Evolutionary conservation across 257 asterid genomes (phyloP), one percentile per base, ranked within the genome.

Genomic region (Handroanthus guayacan): DNA sequence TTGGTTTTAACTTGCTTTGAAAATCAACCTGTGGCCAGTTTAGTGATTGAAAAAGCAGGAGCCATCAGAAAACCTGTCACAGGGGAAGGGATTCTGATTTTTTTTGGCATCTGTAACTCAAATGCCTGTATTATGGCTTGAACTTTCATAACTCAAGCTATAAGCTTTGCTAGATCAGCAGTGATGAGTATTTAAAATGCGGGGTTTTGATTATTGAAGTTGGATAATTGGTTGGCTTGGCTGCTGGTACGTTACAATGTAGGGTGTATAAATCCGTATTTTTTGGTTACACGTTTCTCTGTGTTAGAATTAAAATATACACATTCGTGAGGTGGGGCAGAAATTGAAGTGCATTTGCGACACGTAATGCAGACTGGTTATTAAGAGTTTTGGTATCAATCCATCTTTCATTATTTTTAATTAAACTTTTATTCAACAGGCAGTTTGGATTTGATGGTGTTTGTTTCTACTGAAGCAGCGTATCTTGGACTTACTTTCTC

Each of bases 381-480:
- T 41, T 41, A 51, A 1, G 45, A 67, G 7, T 25, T 67, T 39
- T 39, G 45, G 25, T 66, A 41, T 57, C 14, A 66, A n/a, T 52
- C 45, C 4, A 2, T 37, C 36, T 13, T 7, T 48, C 9, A 25
- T 48, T 5, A 38, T 43, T 66, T 3, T 9, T 76, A 51, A 65
- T 37, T 69, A 8, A 18, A 34, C 14, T 67, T 38, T 3, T 54
- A 9, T 77, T 34, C 16, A 25, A 76, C 86, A 72, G 82, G 84
- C 47, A 44, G 39, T 79, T 69, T 77, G 39, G 17, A 70, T 69
- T 66, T 60, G 16, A 3, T 45, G 81, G 56, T 77, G 51, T 50
- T 47, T 25, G 55, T 73, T 13, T 71, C 67, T 71, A 34, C 25
- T 37, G 58, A 66, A 73, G 76, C 72, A 62, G 64, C 10, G 62